Base-by-base conservation (phyloP, 768 basidiomycete species). In the Rhodotorula kratochvilovae region DNA sequence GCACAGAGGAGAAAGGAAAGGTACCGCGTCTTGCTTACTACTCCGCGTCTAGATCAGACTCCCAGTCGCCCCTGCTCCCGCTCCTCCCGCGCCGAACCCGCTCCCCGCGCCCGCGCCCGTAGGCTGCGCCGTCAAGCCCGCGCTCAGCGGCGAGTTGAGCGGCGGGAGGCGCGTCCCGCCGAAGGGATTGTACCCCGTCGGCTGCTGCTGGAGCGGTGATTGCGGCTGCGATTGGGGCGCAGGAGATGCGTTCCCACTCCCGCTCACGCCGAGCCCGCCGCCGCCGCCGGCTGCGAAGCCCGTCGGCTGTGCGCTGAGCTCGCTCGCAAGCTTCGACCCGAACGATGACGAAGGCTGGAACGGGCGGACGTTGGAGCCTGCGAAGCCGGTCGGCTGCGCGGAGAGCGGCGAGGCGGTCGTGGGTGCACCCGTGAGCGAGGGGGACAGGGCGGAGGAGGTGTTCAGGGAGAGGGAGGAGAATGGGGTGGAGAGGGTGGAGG, bases 261-360 rank as follows among this genome's bases (percentile, higher is more conserved):
- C 19, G 8, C 8, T 46, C 19, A n/a, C n/a, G n/a, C n/a, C n/a
- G n/a, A n/a, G n/a, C n/a, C 46, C 21, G 19, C 19, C 46, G 48
- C 25, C 48, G 48, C 2, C 25, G 45, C 17, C 19, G 45, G 17
- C 45, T 23, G 23, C 48, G 54, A 61, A 57, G 31, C 61, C 55
- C 19, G 68, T 58, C 8, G 55, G 5, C 31, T 62, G 67, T 3
- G 54, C 0, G n/a, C 46, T 19, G 46, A 75, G 36, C 59, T 75
- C 63, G 48, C 46, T 61, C 42, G 71, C 68, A 5, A 75, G 59
- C 13, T 54, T 56, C 23, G 25, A 48, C n/a, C 78, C 78, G 62
- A 79, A 79, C 8, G 71, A 67, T 2, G 74, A 75, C 2, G 69
- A 63, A 21, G 78, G 78, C 61, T 76, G 73, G 76, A 79, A 78